Evolutionary conservation across 257 asterid species (phyloP).

Genomic region (Euphrasia confusa): DNA sequence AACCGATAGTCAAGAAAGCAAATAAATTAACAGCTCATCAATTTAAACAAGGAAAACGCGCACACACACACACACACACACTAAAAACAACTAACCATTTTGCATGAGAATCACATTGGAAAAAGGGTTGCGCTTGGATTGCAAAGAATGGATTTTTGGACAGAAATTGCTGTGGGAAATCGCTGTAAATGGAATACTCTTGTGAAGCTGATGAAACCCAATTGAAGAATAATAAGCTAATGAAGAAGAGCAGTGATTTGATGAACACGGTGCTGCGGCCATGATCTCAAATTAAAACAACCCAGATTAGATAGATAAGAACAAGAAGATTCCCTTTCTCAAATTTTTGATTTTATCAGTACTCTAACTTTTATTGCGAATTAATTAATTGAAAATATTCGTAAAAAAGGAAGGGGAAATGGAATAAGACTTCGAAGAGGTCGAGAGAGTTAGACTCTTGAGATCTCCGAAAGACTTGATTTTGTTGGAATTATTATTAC

Average conservation of each 20-base stretch:
- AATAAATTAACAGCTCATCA: conserved; percentile 12
- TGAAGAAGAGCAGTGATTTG: conserved; percentile 46
- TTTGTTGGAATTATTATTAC: too few species aligned
- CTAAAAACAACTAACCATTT: conserved; percentile 50
- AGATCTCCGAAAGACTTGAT: conserved; percentile 73
- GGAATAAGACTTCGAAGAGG: conserved; percentile 38
- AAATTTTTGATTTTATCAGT: conserved; percentile 3
- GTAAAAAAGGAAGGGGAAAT: background rate
- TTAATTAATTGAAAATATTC: background rate
- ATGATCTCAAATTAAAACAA: conserved; percentile 27
- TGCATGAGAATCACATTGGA: conserved; percentile 56
- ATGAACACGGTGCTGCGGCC: conserved; percentile 52
- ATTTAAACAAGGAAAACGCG: background rate
- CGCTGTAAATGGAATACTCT: conserved; percentile 26
- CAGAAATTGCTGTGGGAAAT: conserved; percentile 28
- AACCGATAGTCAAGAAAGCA: background rate
- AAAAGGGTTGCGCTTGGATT: conserved; percentile 36
- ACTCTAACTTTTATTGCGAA: background rate
- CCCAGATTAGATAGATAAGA: background rate
- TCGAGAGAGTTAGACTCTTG: conserved; percentile 63
- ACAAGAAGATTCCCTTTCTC: conserved; percentile 9
- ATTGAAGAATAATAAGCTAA: conserved; percentile 27
- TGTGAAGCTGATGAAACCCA: conserved; percentile 31
- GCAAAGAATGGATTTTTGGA: conserved; percentile 38
- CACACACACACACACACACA: too few species aligned